Base-by-base conservation (phyloP, 1,284 basidiomycete genomes). In the Mycena citricolor region DNA sequence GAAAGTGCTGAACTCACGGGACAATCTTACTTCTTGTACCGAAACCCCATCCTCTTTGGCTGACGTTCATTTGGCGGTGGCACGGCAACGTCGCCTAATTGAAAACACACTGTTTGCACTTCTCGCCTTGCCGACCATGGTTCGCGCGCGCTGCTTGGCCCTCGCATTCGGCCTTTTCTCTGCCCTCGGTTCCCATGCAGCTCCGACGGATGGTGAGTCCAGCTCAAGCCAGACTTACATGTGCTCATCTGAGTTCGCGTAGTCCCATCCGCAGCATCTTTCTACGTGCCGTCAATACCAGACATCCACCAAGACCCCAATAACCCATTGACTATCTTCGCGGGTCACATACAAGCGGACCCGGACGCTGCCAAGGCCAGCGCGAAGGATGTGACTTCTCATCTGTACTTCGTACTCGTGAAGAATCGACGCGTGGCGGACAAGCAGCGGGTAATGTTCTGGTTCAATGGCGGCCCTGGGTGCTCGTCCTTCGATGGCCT, bases 381-480 rank as follows among this genome's bases (percentile, higher is more conserved):
- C 5, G 57, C 65, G 12, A 79, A 72, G 19, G 77, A 82, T 48
- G 71, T 88, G 35, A 82, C 83, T 23, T 75, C 90, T 0, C 90
- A 94, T 61, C 65, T 94, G 13, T 94, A 86, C 71, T 99, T 99
- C 63, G 81, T 97, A 49, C 77, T 98, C 67, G 75, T 93, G 25
- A 90, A 94, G 64, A 93, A 94, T 22, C 77, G 94, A 35, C 78
- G 92, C 51, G 76, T 76, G 8, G 92, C 94, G 10, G 93, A 95
- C 58, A 90, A 80, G 63, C 86, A 94, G 60, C 76, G 94, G 23
- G 69, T 97, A 11, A 79, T 98, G 58, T 90, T 98, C 60, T 99
- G 95, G 95, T 92, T 97, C 63, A 98, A 98, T 65, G 94, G 91
- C 31, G 95, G 90, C 14, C 94, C 92, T 14, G 95, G 97, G 28